Evolutionary conservation across 129 eudicot genomes (phyloP).

Genomic region (Logfia minima): DNA sequence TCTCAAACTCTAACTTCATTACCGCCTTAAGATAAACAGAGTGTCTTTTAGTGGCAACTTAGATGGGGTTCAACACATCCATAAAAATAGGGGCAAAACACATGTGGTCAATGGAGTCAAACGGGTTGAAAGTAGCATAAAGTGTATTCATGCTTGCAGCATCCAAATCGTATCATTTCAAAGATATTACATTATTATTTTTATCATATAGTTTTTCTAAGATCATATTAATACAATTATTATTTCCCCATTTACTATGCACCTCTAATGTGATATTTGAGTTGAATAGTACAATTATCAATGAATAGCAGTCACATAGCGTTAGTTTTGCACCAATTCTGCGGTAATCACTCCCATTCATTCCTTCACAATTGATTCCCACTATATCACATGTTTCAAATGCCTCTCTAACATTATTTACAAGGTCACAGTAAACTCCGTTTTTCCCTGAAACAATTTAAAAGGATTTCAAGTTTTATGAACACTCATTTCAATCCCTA

Average conservation of each 20-base stretch:
- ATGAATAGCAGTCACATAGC: conserved; percentile 33
- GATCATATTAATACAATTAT: background rate
- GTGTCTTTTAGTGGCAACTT: conserved; percentile 17
- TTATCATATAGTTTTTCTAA: background rate
- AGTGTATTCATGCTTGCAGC: background rate
- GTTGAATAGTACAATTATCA: background rate
- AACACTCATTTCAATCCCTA: background rate
- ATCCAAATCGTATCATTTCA: background rate
- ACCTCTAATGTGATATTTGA: background rate
- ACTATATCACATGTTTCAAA: conserved; percentile 93
- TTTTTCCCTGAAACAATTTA: conserved; percentile 61
- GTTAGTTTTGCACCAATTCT: conserved; percentile 89
- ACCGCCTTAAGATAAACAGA: conserved; percentile 34
- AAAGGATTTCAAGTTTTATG: conserved; percentile 4
- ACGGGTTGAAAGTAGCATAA: background rate
- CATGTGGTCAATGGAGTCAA: background rate
- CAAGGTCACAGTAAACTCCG: conserved; percentile 78
- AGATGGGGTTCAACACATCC: no score
- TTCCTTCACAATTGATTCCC: conserved; percentile 75
- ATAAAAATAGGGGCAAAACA: no score
- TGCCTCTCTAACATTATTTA: conserved; percentile 77
- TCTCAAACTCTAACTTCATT: conserved; percentile 51
- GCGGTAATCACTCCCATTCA: conserved; percentile 80
- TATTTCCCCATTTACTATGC: background rate
- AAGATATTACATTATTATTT: background rate